These are phyloP conservation scores for Desmodesmus armatus DNA, from an alignment of 139 green algal species.

Conservation along the genomic window DNA sequence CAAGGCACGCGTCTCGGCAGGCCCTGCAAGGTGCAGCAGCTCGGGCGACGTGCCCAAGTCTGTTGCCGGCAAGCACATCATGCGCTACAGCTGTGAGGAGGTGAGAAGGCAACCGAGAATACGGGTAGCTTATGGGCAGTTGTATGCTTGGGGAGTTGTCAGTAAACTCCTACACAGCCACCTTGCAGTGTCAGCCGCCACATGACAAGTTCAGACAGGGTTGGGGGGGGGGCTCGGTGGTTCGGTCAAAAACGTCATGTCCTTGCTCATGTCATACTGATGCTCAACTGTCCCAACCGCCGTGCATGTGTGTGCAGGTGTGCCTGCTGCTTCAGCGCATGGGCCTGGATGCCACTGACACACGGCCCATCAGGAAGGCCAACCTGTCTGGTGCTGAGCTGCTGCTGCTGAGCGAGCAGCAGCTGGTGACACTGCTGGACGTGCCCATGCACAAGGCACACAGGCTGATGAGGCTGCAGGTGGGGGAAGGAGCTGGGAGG, in stretches of 20 bases:
- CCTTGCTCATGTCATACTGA: neutral
- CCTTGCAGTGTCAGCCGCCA: too few relatives aligned
- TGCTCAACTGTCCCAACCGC: neutral
- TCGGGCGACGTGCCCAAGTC: slow-evolving; percentile 13
- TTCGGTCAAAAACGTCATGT: neutral
- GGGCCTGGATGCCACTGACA: slow-evolving; percentile 28
- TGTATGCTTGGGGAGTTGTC: too few relatives aligned
- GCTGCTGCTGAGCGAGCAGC: slow-evolving; percentile 19
- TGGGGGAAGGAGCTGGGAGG: neutral
- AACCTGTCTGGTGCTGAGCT: slow-evolving; percentile 38
- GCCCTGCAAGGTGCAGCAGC: too few relatives aligned
- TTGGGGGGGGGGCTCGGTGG: neutral
- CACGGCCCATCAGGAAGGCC: slow-evolving; percentile 1
- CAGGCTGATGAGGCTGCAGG: slow-evolving; percentile 33
- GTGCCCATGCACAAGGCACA: slow-evolving; percentile 39
- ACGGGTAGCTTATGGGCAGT: too few relatives aligned
- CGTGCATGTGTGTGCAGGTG: slow-evolving; percentile 20
- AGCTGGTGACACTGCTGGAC: neutral
- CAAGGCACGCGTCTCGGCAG: neutral
- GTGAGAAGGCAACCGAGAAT: slow-evolving; percentile 16
- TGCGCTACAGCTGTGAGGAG: slow-evolving; percentile 41
- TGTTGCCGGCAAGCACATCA: slow-evolving; percentile 33
- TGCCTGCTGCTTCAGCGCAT: slow-evolving; percentile 13
- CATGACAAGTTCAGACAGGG: neutral
- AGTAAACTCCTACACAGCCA: too few relatives aligned